phyloP scores from a whole-genome alignment of 345 rosid genomes.

The Camelina laxa region DNA sequence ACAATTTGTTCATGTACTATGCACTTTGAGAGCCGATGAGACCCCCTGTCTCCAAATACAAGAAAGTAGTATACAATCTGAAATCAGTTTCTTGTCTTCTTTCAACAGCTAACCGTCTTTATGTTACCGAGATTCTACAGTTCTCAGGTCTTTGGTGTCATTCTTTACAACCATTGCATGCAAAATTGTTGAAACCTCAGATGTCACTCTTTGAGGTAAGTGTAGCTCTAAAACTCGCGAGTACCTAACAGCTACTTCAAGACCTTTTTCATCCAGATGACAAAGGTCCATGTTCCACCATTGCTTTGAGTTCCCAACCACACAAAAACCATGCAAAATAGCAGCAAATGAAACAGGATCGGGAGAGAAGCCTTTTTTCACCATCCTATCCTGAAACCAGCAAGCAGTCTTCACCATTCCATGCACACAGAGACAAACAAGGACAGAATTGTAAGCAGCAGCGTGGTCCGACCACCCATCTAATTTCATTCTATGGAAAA shows the following conservation, averaged over 20 bases:
- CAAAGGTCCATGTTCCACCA: slow-evolving; percentile 54
- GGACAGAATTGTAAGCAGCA: slow-evolving; percentile 69
- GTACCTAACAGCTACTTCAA: slow-evolving; percentile 58
- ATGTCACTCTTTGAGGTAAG: slow-evolving; percentile 49
- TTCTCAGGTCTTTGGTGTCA: slow-evolving; percentile 38
- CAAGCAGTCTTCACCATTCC: slow-evolving; percentile 73
- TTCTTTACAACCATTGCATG: slow-evolving; percentile 45
- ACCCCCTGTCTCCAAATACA: slow-evolving; percentile 13
- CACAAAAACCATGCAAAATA: slow-evolving; percentile 67
- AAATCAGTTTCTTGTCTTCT: slow-evolving; percentile 27
- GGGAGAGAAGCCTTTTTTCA: slow-evolving; percentile 59
- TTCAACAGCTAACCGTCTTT: slow-evolving; percentile 24
- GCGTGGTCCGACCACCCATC: slow-evolving; percentile 62
- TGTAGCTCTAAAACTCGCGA: slow-evolving; percentile 49
- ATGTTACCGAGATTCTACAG: slow-evolving; percentile 36
- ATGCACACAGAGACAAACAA: slow-evolving; percentile 64
- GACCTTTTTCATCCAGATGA: slow-evolving; percentile 53
- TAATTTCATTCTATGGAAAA: slow-evolving; percentile 58
- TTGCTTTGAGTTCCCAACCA: slow-evolving; percentile 59
- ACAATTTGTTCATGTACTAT: slow-evolving; percentile 11
- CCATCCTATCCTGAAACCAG: slow-evolving; percentile 56
- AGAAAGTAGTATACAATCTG: slow-evolving; percentile 27
- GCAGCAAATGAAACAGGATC: slow-evolving; percentile 67
- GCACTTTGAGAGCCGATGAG: slow-evolving; percentile 17
- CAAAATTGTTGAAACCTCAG: slow-evolving; percentile 60